Evolutionary conservation across 2,329 filamentous ascomycete species (phyloP).

Genomic region (Penicillium sp.): DNA sequence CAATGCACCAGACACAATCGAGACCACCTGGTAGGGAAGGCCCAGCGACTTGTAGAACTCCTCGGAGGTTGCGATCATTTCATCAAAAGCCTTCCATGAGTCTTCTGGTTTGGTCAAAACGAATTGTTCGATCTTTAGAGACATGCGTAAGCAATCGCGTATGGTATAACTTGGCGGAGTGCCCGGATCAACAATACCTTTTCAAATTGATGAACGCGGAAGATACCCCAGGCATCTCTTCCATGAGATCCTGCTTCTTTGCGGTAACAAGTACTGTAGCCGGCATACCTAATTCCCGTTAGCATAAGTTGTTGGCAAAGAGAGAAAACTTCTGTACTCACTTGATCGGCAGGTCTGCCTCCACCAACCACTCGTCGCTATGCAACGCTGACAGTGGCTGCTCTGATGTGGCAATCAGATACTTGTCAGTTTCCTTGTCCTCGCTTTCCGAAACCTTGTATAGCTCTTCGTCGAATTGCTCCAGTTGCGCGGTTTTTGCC

Average conservation of each 20-base stretch:
- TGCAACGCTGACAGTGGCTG: conserved; percentile 93
- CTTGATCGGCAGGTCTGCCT: conserved; percentile 83
- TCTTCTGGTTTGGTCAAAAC: conserved; percentile 79
- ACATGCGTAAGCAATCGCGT: neutral
- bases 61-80: conserved; percentile 87
- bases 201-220: conserved; percentile 97
- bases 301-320: neutral
- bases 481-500: conserved; percentile 96
- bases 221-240: conserved; percentile 95
- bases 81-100: conserved; percentile 88
- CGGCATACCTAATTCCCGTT: conserved; percentile 57
- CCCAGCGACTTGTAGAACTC: conserved; percentile 91
- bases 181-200: conserved; percentile 54
- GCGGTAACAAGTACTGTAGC: conserved; percentile 92
- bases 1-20: conserved; percentile 92
- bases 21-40: conserved; percentile 85
- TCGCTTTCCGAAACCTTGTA: conserved; percentile 90
- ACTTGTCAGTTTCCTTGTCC: conserved; percentile 84
- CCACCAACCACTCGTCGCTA: conserved; percentile 86
- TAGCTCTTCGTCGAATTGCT: conserved; percentile 95
- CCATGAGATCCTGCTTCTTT: conserved; percentile 91
- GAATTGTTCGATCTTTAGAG: conserved; percentile 66
- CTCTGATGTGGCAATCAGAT: conserved; percentile 78
- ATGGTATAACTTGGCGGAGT: neutral
- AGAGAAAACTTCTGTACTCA: conserved; percentile 33